Evolutionary conservation across 2,329 filamentous ascomycete species (phyloP), one percentile per base, ranked within the genome.

Genomic region (Aspergillus candidus): DNA sequence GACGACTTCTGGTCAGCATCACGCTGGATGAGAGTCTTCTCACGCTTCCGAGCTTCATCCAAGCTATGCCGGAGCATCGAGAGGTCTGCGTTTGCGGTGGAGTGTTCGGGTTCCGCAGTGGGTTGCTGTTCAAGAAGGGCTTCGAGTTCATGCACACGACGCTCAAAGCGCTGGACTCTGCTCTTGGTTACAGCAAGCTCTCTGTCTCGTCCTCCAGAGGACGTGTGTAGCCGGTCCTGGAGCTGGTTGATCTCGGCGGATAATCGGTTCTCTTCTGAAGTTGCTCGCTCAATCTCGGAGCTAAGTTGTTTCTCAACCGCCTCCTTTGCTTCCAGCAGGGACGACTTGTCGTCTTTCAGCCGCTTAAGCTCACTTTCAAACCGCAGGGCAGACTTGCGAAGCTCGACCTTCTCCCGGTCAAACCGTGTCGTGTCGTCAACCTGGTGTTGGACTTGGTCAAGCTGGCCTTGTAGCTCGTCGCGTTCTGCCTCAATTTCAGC

Each of bases 351-450:
- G 7, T 84, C 80, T 40, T 73, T 78, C 12, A 86, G 68, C 11
- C 81, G 74, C 34, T 80, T 78, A 12, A 85, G 70, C 55, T 88
- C 84, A 48, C 72, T 76, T 50, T 88, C 84, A 13, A 86, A 73
- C 56, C 81, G 83, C 49, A 81, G 69, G 59, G 83, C 84, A n/a
- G 78, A 69, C 22, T 81, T 80, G 13, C 82, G 79, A 17, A 88
- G 70, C 42, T 87, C 82, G 36, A 84, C 68, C 51, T 83, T 81
- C 57, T 88, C 84, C 48, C 82, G 78, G 52, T 87, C 83, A 36
- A 84, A 62, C 11, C 75, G 76, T 53, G 79, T 75, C 1, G 75
- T 78, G 46, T 82, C 78, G 43, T 71, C 70, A 27, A 75, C 75
- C 38, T 77, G 78, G 43, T 77, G 74, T 32, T 78, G 72, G 48